These are phyloP conservation scores for Neurospora crassa DNA, from an alignment of 2,329 filamentous ascomycete genomes.

Conservation along the genomic window DNA sequence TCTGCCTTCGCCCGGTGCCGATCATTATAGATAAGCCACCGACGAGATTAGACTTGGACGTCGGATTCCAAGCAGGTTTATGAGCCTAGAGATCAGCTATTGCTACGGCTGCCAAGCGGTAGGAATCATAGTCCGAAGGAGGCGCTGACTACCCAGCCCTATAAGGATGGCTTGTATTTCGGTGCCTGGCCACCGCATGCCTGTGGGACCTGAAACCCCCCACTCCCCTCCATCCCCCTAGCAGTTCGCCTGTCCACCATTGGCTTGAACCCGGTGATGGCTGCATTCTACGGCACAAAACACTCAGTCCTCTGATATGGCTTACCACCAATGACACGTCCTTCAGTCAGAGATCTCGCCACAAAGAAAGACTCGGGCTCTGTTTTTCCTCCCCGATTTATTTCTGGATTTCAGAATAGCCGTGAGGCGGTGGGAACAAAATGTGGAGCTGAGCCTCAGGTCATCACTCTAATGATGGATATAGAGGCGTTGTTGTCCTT, in stretches of 20 bases:
- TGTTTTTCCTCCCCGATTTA: not conserved
- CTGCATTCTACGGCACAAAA: not conserved
- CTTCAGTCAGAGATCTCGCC: too few relatives aligned
- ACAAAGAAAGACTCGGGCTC: not conserved
- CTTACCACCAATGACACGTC: too few relatives aligned
- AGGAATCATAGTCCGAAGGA: too few relatives aligned
- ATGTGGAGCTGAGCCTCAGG: not conserved
- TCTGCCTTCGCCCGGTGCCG: not conserved
- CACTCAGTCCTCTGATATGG: too few relatives aligned
- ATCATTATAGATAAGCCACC: not conserved
- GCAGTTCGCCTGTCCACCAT: not conserved
- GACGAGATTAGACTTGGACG: not conserved
- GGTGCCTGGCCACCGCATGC: not conserved
- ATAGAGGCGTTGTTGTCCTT: not conserved
- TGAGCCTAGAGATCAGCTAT: not conserved
- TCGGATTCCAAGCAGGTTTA: not conserved
- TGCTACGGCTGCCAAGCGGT: not conserved
- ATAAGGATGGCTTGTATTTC: not conserved
- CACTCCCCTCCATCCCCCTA: too few relatives aligned
- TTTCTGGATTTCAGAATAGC: not conserved
- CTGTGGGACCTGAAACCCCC: not conserved
- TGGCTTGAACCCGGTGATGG: not conserved
- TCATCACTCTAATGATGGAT: not conserved
- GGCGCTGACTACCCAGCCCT: not conserved
- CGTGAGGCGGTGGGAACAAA: not conserved